Base-by-base conservation (phyloP, 805 yeast genomes). In the Schwanniomyces occidentalis region DNA sequence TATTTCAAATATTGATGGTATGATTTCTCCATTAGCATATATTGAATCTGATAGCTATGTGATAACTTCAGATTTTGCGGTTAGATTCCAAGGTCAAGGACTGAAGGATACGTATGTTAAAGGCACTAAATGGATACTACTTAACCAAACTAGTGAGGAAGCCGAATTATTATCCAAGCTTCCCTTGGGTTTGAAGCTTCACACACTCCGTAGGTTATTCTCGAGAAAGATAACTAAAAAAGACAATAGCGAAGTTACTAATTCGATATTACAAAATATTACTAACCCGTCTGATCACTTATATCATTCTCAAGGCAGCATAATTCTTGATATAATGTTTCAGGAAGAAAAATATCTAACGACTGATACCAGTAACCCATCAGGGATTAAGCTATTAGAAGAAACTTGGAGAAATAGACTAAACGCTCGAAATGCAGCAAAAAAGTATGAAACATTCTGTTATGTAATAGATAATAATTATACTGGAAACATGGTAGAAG, bases 141-240 rank as follows among this genome's bases (percentile, higher is more conserved):
- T 52, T 19, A 32, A 38, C 19, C 36, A 37, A 1, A 30, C 38
- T 3, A 38, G 44, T 29, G 29, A 35, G 7, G 37, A 37, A 25
- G 21, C 42, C 12, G 35, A 43, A 9, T 13, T 32, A 7, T 32
- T 58, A 8, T 28, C 35, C 6, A 51, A 51, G 28, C 38, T 50
- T 18, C 58, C 63, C 8, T 35, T 63, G 20, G 61, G 56, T 0
- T 42, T 54, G 26, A 58, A 56, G 30, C 40, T 51, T 17, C 44
- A 45, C 25, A 42, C 38, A 13, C 27, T 58, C 20, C 32, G 38
- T 34, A 54, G 44, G 41, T 35, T 46, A 26, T 44, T 37, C 18
- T 34, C 44, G 10, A 15, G 17, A 8, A 23, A 34, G 20, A 35
- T 40, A 17, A 31, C 45, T 16, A 30, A 26, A 18, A 16, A 24